Evolutionary conservation across 2,329 filamentous ascomycete species (phyloP).

Genomic region (Xylariaceae sp.): DNA sequence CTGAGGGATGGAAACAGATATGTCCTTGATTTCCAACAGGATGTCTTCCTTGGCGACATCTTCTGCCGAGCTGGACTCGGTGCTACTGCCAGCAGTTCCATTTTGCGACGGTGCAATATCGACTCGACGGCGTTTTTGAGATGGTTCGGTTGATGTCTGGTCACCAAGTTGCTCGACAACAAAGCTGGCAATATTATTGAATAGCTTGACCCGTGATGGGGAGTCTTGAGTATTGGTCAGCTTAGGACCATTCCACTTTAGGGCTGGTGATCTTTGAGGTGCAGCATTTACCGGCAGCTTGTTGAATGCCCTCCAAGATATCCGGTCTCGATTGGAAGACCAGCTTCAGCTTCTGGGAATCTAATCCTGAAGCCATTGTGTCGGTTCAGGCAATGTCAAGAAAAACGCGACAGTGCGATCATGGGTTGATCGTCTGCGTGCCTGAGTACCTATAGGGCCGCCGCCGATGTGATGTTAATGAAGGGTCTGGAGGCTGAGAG

Average conservation of each 20-base stretch:
- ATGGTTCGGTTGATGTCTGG: constrained; percentile 33
- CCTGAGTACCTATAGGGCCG: too few species aligned
- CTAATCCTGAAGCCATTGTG: constrained; percentile 41
- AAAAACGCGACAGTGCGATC: too few species aligned
- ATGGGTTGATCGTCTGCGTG: too few species aligned
- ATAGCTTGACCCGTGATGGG: constrained; percentile 44
- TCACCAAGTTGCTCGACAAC: constrained; percentile 40
- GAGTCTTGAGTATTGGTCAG: constrained; percentile 38
- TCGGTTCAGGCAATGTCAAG: too few species aligned
- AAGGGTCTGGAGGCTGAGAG: constrained; percentile 3
- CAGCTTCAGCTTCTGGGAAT: constrained; percentile 43
- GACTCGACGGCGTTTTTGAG: constrained; percentile 49
- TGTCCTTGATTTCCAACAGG: constrained; percentile 59
- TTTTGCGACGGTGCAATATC: constrained; percentile 34
- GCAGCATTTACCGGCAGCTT: constrained; percentile 44
- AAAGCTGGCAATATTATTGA: constrained; percentile 52
- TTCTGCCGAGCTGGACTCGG: constrained; percentile 21
- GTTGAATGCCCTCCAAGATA: constrained; percentile 49
- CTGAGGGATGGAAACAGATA: constrained; percentile 63
- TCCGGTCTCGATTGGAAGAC: constrained; percentile 55
- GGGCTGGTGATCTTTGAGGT: neutral
- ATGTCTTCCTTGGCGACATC: constrained; percentile 47
- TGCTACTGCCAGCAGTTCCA: constrained; percentile 17
- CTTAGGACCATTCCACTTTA: neutral
- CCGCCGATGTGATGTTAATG: constrained; percentile 2